Conservation (phyloP, 2,329 filamentous ascomycete genomes). For the Tympanopsis confertula region DNA sequence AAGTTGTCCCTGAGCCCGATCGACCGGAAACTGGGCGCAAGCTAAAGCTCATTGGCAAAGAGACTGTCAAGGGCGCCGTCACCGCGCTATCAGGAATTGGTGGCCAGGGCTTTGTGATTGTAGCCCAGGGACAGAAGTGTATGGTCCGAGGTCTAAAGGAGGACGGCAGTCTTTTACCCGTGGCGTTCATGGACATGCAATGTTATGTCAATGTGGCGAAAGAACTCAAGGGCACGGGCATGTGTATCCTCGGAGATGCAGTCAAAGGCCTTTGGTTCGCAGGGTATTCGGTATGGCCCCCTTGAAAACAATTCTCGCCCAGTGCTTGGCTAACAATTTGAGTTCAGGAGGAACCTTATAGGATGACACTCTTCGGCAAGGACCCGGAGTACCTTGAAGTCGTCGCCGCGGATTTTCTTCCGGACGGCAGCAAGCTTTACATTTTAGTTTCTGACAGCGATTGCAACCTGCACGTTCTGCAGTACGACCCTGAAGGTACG, state of each 20-base stretch:
- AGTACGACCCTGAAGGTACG: slow-evolving; percentile 57
- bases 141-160: slow-evolving; percentile 60
- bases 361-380: slow-evolving; percentile 54
- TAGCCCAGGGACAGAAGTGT: slow-evolving; percentile 56
- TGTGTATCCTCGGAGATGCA: slow-evolving; percentile 53
- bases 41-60: slow-evolving; percentile 48
- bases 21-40: slow-evolving; percentile 47
- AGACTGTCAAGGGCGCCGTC: slow-evolving; percentile 55
- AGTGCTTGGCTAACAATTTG: neutral
- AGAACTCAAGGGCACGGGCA: slow-evolving; percentile 36
- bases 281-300: slow-evolving; percentile 36
- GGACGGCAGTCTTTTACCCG: slow-evolving; percentile 52
- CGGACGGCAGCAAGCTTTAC: slow-evolving; percentile 46
- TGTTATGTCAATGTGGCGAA: slow-evolving; percentile 52
- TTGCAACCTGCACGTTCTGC: slow-evolving; percentile 49
- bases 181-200: slow-evolving; percentile 62
- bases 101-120: slow-evolving; percentile 38
- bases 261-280: slow-evolving; percentile 58
- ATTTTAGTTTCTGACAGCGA: slow-evolving; percentile 51
- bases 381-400: slow-evolving; percentile 46
- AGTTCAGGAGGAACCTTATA: slow-evolving; percentile 50
- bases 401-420: slow-evolving; percentile 51
- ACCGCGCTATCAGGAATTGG: slow-evolving; percentile 49
- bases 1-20: slow-evolving; percentile 54
- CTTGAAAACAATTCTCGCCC: neutral